These are phyloP conservation scores for Saturnispora halmiae DNA, from an alignment of 805 yeast species.

Conservation along the genomic window DNA sequence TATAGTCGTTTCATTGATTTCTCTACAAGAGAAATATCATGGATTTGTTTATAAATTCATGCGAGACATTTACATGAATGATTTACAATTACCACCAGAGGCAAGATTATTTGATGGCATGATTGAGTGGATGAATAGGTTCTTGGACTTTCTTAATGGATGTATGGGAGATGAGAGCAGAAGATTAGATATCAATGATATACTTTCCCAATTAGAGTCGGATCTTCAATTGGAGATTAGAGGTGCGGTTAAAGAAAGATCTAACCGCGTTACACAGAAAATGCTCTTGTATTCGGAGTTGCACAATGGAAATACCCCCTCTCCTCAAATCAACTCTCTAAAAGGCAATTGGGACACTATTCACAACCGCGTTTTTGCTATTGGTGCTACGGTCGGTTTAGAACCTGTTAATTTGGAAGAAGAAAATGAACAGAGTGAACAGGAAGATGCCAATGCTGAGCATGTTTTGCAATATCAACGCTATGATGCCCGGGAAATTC, in stretches of 20 bases:
- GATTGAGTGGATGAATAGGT: slow-evolving; percentile 62
- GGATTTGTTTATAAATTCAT: slow-evolving; percentile 64
- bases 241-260: slow-evolving; percentile 34
- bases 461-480: no score
- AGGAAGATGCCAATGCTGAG: no score
- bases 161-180: no score
- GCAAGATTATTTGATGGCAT: slow-evolving; percentile 54
- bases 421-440: slow-evolving; percentile 6
- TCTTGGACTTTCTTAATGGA: slow-evolving; percentile 57
- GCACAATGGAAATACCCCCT: no score
- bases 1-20: slow-evolving; percentile 58
- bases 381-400: slow-evolving; percentile 13
- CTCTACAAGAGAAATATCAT: slow-evolving; percentile 62
- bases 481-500: no score
- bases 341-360: slow-evolving; percentile 39
- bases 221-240: slow-evolving; percentile 23
- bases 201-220: slow-evolving; percentile 22
- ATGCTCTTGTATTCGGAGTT: slow-evolving; percentile 32
- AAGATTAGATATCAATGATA: slow-evolving; percentile 36
- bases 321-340: no score
- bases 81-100: slow-evolving; percentile 34
- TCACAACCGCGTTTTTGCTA: slow-evolving; percentile 25
- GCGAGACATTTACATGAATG: slow-evolving; percentile 75
- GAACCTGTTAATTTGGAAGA: slow-evolving; percentile 17
- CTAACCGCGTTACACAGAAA: slow-evolving; percentile 31